Evolutionary conservation across 331 rosid genomes (phyloP), one percentile per base, ranked within the genome.

Genomic region (Pyrus hybrid): DNA sequence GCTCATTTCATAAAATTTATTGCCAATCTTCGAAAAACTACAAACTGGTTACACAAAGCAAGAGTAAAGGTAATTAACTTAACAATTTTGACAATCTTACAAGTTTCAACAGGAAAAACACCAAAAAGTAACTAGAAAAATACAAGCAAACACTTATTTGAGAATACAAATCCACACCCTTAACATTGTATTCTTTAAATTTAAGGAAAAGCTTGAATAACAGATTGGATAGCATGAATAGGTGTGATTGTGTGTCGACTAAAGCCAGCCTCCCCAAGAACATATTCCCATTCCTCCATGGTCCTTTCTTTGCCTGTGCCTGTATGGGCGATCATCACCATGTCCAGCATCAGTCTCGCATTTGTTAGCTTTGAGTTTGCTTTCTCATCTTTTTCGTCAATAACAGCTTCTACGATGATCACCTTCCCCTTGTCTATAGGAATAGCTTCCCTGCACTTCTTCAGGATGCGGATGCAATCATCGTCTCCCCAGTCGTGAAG

Each of bases 401-500:
- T 73, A 37, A 93, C 81, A 1, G 84, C 85, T 58, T 93, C 96
- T 1, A 90, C 73, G 2, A 89, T 85, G 13, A 91, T 85, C 32
- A 93, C 90, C 79, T 80, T 89, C 30, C 93, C 98, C 33, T 73
- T 90, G 6, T 82, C 82, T 68, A 71, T 33, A 2, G 86, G 82
- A 41, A 91, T 76, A 0, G 93, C 91, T 75, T 89, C 90, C 70
- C 72, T 84, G 49, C 89, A 91, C 0, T 74, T 93, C 67, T 84
- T 88, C n/a, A 88, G 82, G 69, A 91, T 86, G 5, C 63, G 17
- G 29, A 91, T 87, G 83, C 97, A 88, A 25, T 91, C 94, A 35
- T 89, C 81, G 5, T 93, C 96, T 1, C 82, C 81, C 98, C 90
- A 88, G 10, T 89, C 92, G 57, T 91, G 96, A 67, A 91, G 79